Conservation (phyloP, 2,329 filamentous ascomycete genomes). For the Delphinella strobiligena region DNA sequence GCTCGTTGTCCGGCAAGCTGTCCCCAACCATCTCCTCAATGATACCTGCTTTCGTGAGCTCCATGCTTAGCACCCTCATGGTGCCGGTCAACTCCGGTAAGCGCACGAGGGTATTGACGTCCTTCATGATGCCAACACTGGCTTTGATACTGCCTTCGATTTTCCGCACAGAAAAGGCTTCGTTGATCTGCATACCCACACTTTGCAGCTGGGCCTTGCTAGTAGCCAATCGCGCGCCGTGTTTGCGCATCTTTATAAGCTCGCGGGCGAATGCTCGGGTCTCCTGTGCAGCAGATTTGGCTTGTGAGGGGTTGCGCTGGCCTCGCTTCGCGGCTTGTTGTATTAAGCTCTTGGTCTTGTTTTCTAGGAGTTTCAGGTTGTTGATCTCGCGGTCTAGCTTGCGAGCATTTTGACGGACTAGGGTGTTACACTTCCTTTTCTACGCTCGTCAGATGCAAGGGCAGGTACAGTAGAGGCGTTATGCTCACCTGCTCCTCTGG, state of each 20-base stretch:
- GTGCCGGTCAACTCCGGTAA: constrained; percentile 79
- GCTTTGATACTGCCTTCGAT: constrained; percentile 86
- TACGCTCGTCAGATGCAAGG: constrained; percentile 27
- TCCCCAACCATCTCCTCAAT: constrained; percentile 97
- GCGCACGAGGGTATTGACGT: constrained; percentile 76
- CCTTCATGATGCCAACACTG: constrained; percentile 89
- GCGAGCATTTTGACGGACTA: constrained; percentile 81
- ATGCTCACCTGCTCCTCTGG: constrained; percentile 73
- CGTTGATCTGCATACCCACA: constrained; percentile 95
- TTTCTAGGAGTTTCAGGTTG: constrained; percentile 64
- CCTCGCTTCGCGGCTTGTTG: constrained; percentile 69
- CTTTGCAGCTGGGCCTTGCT: constrained; percentile 84
- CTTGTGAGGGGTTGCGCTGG: constrained; percentile 65
- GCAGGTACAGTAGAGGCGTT: constrained; percentile 1
- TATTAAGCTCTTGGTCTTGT: constrained; percentile 76
- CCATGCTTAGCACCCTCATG: constrained; percentile 76
- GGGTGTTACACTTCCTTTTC: constrained; percentile 89
- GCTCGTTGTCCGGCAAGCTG: constrained; percentile 60
- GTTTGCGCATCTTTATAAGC: constrained; percentile 69
- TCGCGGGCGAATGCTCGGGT: constrained; percentile 81
- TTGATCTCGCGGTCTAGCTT: constrained; percentile 90
- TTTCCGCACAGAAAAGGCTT: constrained; percentile 89
- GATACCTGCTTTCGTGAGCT: constrained; percentile 88
- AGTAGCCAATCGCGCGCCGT: constrained; percentile 62
- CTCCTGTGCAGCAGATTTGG: constrained; percentile 68